Evolutionary conservation across 164 flowering plant genomes (phyloP).

Genomic region (Annona cherimola): DNA sequence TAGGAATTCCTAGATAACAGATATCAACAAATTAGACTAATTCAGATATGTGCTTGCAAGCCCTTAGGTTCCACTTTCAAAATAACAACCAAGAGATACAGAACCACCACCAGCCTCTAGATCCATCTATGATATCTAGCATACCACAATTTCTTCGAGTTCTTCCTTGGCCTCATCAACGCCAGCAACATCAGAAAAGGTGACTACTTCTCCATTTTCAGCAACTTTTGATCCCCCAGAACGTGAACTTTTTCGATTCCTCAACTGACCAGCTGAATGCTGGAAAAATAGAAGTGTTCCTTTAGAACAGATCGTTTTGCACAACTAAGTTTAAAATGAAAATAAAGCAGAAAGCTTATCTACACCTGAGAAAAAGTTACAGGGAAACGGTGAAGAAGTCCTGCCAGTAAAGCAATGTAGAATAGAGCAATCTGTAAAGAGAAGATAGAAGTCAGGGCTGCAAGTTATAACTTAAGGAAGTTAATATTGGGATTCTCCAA

Average conservation of each 20-base stretch:
- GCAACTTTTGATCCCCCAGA: constrained; percentile 66
- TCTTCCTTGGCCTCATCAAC: constrained; percentile 99
- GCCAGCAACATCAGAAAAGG: constrained; percentile 97
- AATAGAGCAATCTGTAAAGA: constrained; percentile 76
- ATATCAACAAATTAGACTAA: constrained; percentile 18
- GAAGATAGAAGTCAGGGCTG: constrained; percentile 8
- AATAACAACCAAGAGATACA: neutral
- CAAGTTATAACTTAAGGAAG: neutral
- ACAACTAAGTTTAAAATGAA: constrained; percentile 10
- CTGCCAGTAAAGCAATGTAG: constrained; percentile 83
- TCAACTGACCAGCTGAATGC: constrained; percentile 81
- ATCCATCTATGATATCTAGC: constrained; percentile 5
- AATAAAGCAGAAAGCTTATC: neutral
- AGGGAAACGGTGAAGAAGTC: constrained; percentile 79
- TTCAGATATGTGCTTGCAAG: neutral
- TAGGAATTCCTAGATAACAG: constrained; percentile 75
- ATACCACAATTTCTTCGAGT: constrained; percentile 98
- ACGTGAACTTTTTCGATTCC: constrained; percentile 74
- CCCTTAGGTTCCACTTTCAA: neutral
- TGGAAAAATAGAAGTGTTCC: constrained; percentile 23
- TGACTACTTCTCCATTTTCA: constrained; percentile 73
- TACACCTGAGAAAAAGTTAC: constrained; percentile 85
- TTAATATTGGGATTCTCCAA: neutral
- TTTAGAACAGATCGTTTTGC: constrained; percentile 9
- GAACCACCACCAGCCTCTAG: neutral